Percentiles rank a stretch among this genome's conserved stretches.
Evolutionary conservation across 768 basidiomycete species (phyloP).

Genomic region (Tephrocybe rancida): DNA sequence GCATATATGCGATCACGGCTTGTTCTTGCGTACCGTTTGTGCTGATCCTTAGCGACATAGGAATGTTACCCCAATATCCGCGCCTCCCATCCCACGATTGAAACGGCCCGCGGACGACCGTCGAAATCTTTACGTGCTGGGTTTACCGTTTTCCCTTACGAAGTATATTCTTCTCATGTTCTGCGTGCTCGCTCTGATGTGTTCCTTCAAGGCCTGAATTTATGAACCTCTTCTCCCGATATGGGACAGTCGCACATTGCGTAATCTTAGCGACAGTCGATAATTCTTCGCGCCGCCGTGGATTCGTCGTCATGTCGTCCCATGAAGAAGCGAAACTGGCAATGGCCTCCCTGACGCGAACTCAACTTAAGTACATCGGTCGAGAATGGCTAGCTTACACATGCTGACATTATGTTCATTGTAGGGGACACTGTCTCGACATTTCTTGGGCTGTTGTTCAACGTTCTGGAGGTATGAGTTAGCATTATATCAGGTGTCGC

Average conservation of each 20-base stretch:
- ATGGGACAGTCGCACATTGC: conserved; percentile 71
- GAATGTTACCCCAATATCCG: conserved; percentile 35
- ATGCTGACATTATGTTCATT: conserved; percentile 1
- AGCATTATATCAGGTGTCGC: not conserved
- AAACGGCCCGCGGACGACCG: conserved; percentile 49
- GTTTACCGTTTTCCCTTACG: conserved; percentile 78
- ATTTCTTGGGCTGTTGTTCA: conserved; percentile 90
- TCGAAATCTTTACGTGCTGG: conserved; percentile 84
- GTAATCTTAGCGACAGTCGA: conserved; percentile 86
- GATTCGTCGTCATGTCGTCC: conserved; percentile 80
- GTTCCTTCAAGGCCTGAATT: conserved; percentile 52
- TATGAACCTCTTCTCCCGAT: conserved; percentile 58
- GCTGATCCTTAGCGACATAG: conserved; percentile 31
- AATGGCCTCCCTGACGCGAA: conserved; percentile 67
- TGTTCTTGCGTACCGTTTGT: not conserved
- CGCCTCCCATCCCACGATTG: conserved; percentile 23
- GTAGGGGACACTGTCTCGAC: conserved; percentile 74
- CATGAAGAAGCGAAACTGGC: conserved; percentile 73
- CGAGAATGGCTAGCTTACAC: not conserved
- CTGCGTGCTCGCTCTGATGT: not conserved
- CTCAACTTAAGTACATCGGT: conserved; percentile 61
- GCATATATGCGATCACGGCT: conserved; percentile 19
- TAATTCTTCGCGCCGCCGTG: conserved; percentile 80
- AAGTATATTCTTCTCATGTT: conserved; percentile 48
- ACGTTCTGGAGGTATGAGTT: conserved; percentile 68